Evolutionary conservation across 805 yeast genomes (phyloP).

Genomic region (Saccharomycopsis malanga): DNA sequence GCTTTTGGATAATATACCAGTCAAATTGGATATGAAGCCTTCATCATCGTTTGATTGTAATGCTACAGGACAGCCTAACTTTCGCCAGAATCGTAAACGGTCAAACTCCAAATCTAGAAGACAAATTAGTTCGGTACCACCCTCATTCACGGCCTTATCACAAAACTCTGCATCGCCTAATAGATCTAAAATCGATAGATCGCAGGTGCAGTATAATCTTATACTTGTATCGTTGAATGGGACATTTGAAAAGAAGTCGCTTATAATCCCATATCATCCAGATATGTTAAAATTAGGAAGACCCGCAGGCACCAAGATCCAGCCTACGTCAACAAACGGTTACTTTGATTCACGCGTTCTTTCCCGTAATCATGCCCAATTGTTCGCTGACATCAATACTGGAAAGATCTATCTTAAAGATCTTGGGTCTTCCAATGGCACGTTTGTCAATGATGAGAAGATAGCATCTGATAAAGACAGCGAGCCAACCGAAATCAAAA

Average conservation of each 20-base stretch:
- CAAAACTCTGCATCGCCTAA: not conserved
- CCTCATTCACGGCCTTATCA: not conserved
- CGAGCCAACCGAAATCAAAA: constrained; percentile 52
- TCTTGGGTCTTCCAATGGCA: constrained; percentile 89
- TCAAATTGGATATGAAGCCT: not conserved
- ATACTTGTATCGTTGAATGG: constrained; percentile 71
- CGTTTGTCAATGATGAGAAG: constrained; percentile 75
- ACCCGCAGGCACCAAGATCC: constrained; percentile 57
- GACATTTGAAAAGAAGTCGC: constrained; percentile 72
- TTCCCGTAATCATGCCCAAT: constrained; percentile 88
- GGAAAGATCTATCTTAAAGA: constrained; percentile 76
- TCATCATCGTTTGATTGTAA: not conserved
- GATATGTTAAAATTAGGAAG: constrained; percentile 83
- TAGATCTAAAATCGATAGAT: constrained; percentile 15
- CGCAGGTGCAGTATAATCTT: constrained; percentile 43
- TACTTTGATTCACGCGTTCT: constrained; percentile 91
- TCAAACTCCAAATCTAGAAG: constrained; percentile 17
- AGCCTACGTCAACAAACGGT: constrained; percentile 69
- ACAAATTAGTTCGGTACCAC: not conserved
- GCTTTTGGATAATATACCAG: not conserved
- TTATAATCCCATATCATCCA: constrained; percentile 76
- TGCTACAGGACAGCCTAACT: not conserved
- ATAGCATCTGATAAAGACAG: constrained; percentile 47
- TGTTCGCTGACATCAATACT: constrained; percentile 58
- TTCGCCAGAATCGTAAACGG: constrained; percentile 7